These are phyloP conservation scores for Cadophora gregata DNA, from an alignment of 2,329 filamentous ascomycete species.

Conservation along the genomic window DNA sequence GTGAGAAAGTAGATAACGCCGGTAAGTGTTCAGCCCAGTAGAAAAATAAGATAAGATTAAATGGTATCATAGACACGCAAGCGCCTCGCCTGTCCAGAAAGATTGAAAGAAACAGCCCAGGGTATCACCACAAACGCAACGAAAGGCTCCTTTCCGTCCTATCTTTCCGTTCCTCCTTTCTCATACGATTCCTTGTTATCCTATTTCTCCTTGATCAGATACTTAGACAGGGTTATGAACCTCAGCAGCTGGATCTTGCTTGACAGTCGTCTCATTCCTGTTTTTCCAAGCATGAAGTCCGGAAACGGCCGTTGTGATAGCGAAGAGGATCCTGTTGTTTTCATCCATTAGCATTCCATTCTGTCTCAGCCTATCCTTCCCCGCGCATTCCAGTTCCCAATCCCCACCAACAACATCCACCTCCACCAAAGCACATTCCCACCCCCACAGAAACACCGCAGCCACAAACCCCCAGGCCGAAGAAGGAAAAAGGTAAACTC, in stretches of 20 bases:
- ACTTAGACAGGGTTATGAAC: slow-evolving; percentile 19
- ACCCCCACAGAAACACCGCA: too few species aligned
- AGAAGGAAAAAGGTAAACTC: slow-evolving; percentile 31
- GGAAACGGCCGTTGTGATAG: slow-evolving; percentile 55
- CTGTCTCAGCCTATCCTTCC: too few species aligned
- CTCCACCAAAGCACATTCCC: not conserved
- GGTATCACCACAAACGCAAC: slow-evolving; percentile 19
- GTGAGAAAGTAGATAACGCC: not conserved
- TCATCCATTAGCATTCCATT: not conserved
- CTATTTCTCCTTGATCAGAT: too few species aligned
- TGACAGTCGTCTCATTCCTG: slow-evolving; percentile 29
- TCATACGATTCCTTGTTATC: not conserved
- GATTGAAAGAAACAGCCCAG: slow-evolving; percentile 9
- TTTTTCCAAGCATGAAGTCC: slow-evolving; percentile 53
- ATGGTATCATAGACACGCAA: slow-evolving; percentile 8
- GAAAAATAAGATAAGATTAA: not conserved
- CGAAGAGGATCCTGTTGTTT: slow-evolving; percentile 56
- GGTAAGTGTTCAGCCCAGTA: not conserved
- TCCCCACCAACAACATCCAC: not conserved
- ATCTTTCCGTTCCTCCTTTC: not conserved
- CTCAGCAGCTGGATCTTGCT: slow-evolving; percentile 35
- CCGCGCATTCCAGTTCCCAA: not conserved
- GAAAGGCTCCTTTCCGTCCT: not conserved
- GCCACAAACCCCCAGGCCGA: not conserved
- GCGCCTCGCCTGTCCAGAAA: not conserved